Evolutionary conservation across 257 asterid species (phyloP), one percentile per base, ranked within the genome.

Genomic region (Hygrophila difformis): DNA sequence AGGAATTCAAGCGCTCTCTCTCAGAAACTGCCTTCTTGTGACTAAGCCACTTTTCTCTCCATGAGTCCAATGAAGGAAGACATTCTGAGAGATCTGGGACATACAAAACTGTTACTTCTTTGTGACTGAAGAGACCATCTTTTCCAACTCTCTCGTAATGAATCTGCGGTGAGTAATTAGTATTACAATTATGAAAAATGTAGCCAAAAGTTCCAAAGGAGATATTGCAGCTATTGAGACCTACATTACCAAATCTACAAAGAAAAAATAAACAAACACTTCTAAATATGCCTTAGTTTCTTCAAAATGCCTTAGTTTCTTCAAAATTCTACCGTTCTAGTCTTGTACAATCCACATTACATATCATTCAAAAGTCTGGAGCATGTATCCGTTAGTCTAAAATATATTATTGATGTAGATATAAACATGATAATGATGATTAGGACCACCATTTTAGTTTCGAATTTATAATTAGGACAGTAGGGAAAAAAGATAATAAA

Each of bases 131-230:
- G 62, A 63, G 68, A 49, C 98, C 98, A 62, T 86, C 92, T 70
- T 72, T 78, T 55, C 93, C 96, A 63, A 86, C 63, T 76, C 98
- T 77, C 15, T 82, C 72, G 52, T 91, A 91, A 73, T 91, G 96
- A 56, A 91, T 73, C 98, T 91, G 76, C 81, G 68, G 17, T 47
- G 12, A 54, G 37, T 26, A 49, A 47, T 26, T 39, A 17, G 19
- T 16, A 47, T 46, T 36, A 34, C 53, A 47, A 51, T 42, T 34
- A 47, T 15, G 50, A 34, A 44, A 46, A 49, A 44, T 1, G 43
- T 48, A 50, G 44, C 18, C 4, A 40, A 18, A 34, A 12, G 8
- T 26, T 40, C 31, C 2, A 41, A 56, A 51, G 19, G 31, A 28
- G 26, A 18, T 36, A 23, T 12, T 52, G 34, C 11, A 47, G n/a